phyloP scores from a whole-genome alignment of 352 stramenopile genomes.

The Globisporangium orthogonon region DNA sequence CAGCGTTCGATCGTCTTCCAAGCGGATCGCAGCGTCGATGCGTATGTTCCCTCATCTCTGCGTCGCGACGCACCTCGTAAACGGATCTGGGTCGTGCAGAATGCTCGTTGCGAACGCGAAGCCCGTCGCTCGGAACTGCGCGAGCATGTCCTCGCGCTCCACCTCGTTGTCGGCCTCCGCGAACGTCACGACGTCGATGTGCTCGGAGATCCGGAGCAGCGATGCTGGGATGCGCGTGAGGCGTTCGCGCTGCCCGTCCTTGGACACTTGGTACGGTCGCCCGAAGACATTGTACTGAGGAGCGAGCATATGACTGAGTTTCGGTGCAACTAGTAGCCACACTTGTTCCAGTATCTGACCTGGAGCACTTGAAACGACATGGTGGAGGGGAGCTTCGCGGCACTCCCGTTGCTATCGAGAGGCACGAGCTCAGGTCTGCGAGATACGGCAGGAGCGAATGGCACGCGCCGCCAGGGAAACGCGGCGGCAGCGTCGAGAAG shows the following conservation, averaged over 20 bases:
- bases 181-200: slow-evolving; percentile 77
- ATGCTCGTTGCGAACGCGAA: slow-evolving; percentile 65
- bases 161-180: slow-evolving; percentile 49
- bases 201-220: slow-evolving; percentile 27
- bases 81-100: slow-evolving; percentile 70
- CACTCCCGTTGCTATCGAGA: background rate
- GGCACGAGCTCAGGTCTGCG: background rate
- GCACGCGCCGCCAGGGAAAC: background rate
- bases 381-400: background rate
- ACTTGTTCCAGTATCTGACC: slow-evolving; percentile 13
- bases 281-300: slow-evolving; percentile 83
- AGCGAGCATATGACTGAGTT: too few species aligned
- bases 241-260: slow-evolving; percentile 62
- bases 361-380: slow-evolving; percentile 61
- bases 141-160: slow-evolving; percentile 56
- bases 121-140: slow-evolving; percentile 40
- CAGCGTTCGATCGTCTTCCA: background rate
- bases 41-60: too few species aligned
- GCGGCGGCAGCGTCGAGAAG: background rate
- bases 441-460: background rate
- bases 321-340: background rate
- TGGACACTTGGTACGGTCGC: slow-evolving; percentile 56
- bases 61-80: slow-evolving; percentile 37
- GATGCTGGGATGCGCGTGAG: slow-evolving; percentile 53
- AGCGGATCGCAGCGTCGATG: background rate